Evolutionary conservation across 2,329 filamentous ascomycete species (phyloP).

Genomic region (Colletotrichum phormii): DNA sequence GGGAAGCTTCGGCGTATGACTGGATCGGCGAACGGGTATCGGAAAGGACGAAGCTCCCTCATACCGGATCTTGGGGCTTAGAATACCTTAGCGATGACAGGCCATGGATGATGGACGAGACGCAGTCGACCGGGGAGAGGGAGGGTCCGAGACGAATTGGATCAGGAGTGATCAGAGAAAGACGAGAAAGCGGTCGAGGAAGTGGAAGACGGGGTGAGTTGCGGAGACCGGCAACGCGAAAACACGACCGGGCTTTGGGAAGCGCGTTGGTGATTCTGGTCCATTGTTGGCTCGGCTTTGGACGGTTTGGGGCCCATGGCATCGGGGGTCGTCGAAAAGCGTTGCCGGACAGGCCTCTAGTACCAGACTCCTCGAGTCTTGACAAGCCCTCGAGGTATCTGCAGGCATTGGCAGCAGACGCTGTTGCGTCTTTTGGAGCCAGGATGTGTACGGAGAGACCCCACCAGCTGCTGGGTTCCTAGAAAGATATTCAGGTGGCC

Average conservation of each 20-base stretch:
- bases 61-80: not conserved
- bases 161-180: not conserved
- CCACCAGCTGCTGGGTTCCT: slow-evolving; percentile 30
- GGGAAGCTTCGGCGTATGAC: slow-evolving; percentile 20
- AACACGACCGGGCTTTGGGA: slow-evolving; percentile 3
- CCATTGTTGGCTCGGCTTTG: slow-evolving; percentile 29
- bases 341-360: slow-evolving; percentile 14
- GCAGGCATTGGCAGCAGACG: not conserved
- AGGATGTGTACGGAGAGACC: slow-evolving; percentile 18
- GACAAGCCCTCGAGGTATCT: not conserved
- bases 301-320: slow-evolving; percentile 1
- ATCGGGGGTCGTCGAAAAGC: slow-evolving; percentile 9
- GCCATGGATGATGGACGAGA: slow-evolving; percentile 21
- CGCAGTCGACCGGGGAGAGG: slow-evolving; percentile 26
- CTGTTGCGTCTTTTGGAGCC: slow-evolving; percentile 8
- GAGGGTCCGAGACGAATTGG: slow-evolving; percentile 10
- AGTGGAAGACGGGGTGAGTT: slow-evolving; percentile 15
- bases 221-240: slow-evolving; percentile 19
- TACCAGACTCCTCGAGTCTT: not conserved
- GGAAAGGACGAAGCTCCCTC: slow-evolving; percentile 17
- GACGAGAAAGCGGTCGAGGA: slow-evolving; percentile 21
- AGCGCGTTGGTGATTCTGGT: slow-evolving; percentile 21
- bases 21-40: slow-evolving; percentile 27
- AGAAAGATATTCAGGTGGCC: slow-evolving; percentile 36
- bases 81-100: not conserved